Evolutionary conservation across 1,284 basidiomycete genomes (phyloP), one percentile per base, ranked within the genome.

Genomic region (Fomitiporia mediterranea): DNA sequence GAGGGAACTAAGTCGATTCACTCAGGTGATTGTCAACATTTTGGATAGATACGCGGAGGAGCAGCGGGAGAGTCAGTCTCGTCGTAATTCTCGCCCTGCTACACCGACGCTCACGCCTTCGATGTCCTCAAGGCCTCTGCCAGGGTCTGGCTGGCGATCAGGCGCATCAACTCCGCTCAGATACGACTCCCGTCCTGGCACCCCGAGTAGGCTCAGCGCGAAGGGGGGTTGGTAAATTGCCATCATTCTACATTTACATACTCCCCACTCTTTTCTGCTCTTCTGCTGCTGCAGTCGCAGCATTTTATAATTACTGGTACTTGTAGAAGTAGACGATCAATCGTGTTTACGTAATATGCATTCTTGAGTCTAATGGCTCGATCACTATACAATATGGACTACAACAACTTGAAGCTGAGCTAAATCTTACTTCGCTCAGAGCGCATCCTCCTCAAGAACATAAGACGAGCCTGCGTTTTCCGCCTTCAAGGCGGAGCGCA

Each of bases 1-100:
- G 60, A 79, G 77, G 64, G 89, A 94, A 64, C 72, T 94, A 52
- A 87, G 91, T 61, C 67, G 79, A 37, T 74, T 93, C 63, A 91
- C 89, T 15, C 77, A 80, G 60, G 83, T 88, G 62, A 75, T 92
- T 51, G 90, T 92, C 34, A 71, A 76, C 30, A 81, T 93, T 51
- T 70, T 94, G 48, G 80, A 86, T 64, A 75, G 76, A 50, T 86
- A 82, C 66, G 82, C 75, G 62, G 77, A 81, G 2, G 87, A 88
- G 64, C 74, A 83, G 54, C 67, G 78, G 61, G 70, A 72, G 15
- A 71, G 70, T 35, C 80, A 80, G 65, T 86, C 84, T 1, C 74
- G 76, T 44, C 69, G 74, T 39, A 84, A 77, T 61, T 86, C 86
- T 39, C 76, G 83, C 59, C 79, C 85, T 46, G 83, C 74, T 23